Evolutionary conservation across 1,139 yeast genomes (phyloP).

Genomic region (Yarrowia galli): DNA sequence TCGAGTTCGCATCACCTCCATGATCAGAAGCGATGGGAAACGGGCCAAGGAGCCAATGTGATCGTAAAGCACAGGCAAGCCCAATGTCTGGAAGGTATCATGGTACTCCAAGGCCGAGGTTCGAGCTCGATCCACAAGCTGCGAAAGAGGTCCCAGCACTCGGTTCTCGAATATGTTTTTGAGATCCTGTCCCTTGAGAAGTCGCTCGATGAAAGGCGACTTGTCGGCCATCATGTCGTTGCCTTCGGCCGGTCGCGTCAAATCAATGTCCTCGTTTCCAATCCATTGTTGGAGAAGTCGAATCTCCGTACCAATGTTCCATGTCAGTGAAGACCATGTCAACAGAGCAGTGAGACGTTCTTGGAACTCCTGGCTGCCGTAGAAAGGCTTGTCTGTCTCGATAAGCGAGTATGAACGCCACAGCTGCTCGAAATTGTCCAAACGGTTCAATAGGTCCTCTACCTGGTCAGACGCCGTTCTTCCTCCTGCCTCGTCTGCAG

Average conservation of each 20-base stretch:
- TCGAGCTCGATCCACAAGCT: conserved; percentile 81
- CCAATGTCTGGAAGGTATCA: conserved; percentile 68
- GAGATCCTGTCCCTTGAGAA: conserved; percentile 86
- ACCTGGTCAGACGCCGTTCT: conserved; percentile 58
- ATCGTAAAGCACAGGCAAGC: conserved; percentile 77
- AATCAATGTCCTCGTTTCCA: conserved; percentile 79
- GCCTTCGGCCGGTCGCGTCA: conserved; percentile 52
- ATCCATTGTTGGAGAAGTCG: conserved; percentile 70
- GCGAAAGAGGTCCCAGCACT: conserved; percentile 66
- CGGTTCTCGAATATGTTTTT: conserved; percentile 66
- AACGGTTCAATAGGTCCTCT: conserved; percentile 61
- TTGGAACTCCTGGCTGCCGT: conserved; percentile 69
- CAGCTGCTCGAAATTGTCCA: conserved; percentile 72
- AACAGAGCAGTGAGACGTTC: conserved; percentile 75
- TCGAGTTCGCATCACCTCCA: conserved; percentile 79
- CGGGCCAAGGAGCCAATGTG: conserved; percentile 70
- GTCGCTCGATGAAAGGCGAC: conserved; percentile 76
- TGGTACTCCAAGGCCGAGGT: conserved; percentile 70
- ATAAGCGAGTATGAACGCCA: conserved; percentile 85
- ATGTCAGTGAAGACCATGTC: conserved; percentile 83
- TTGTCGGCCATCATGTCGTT: conserved; percentile 42
- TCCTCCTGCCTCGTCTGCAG: conserved; percentile 33
- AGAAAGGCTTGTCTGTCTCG: conserved; percentile 70
- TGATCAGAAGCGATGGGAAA: conserved; percentile 81
- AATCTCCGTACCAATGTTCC: conserved; percentile 68